Evolutionary conservation across 2,329 filamentous ascomycete genomes (phyloP).

Genomic region (Talaromyces verruculosus): DNA sequence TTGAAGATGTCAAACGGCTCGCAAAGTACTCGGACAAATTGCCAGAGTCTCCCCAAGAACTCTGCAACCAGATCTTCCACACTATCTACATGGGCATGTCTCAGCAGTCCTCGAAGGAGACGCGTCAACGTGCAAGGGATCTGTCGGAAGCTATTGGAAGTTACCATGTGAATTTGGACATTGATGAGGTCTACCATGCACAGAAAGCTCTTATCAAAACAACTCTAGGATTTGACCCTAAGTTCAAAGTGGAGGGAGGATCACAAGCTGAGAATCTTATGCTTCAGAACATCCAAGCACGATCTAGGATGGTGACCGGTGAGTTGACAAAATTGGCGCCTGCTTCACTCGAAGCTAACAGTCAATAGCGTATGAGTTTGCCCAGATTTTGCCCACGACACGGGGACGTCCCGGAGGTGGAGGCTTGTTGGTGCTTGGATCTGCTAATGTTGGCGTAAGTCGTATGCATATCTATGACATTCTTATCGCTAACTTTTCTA

Average conservation of each 20-base stretch:
- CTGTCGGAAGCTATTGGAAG: constrained; percentile 61
- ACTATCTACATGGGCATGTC: constrained; percentile 71
- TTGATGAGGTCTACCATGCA: constrained; percentile 58
- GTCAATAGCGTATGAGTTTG: constrained; percentile 55
- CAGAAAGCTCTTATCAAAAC: constrained; percentile 43
- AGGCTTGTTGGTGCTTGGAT: constrained; percentile 62
- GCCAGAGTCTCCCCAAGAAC: constrained; percentile 58
- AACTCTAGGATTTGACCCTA: constrained; percentile 56
- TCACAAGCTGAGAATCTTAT: constrained; percentile 36
- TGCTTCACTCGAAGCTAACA: background rate
- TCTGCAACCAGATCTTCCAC: constrained; percentile 58
- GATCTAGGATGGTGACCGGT: constrained; percentile 60
- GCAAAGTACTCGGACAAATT: constrained; percentile 45
- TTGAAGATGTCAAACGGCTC: constrained; percentile 31
- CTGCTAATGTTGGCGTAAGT: constrained; percentile 60
- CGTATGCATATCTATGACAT: background rate
- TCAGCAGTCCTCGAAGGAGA: constrained; percentile 63
- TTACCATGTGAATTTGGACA: constrained; percentile 70
- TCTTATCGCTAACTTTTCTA: background rate
- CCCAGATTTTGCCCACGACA: constrained; percentile 61
- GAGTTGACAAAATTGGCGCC: background rate
- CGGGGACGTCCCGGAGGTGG: constrained; percentile 55
- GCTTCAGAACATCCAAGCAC: constrained; percentile 60
- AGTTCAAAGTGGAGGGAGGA: constrained; percentile 64
- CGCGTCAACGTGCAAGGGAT: constrained; percentile 62